Evolutionary conservation across 1,284 basidiomycete species (phyloP).

Genomic region (Cystobasidium pallidum): DNA sequence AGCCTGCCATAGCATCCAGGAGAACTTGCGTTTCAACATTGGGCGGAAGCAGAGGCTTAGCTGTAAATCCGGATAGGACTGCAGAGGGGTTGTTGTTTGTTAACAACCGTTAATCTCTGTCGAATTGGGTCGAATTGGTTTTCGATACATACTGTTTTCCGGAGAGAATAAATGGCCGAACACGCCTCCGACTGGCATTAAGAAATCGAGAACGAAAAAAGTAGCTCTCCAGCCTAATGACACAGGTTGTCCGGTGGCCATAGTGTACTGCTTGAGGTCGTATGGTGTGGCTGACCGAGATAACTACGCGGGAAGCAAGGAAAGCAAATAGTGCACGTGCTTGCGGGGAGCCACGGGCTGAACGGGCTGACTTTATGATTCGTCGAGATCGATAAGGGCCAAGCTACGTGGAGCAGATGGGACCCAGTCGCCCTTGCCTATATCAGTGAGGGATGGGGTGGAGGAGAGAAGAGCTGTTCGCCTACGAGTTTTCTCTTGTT

Average conservation of each 20-base stretch:
- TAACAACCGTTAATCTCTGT: not conserved
- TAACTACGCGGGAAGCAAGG: no score
- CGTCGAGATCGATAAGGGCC: no score
- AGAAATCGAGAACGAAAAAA: slow-evolving; percentile 27
- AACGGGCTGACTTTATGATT: no score
- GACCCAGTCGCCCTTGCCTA: no score
- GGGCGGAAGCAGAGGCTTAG: slow-evolving; percentile 17
- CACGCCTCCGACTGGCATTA: slow-evolving; percentile 21
- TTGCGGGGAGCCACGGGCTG: no score
- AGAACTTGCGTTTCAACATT: slow-evolving; percentile 34
- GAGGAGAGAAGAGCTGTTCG: no score
- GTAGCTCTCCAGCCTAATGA: slow-evolving; percentile 14
- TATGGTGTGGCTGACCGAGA: no score
- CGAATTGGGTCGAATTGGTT: not conserved
- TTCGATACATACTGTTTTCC: slow-evolving; percentile 6
- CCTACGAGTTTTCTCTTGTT: no score
- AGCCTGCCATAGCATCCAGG: slow-evolving; percentile 32
- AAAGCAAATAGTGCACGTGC: no score
- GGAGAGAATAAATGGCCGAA: slow-evolving; percentile 33
- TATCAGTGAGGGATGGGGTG: no score
- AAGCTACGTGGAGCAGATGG: no score
- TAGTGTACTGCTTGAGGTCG: not conserved
- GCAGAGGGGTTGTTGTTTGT: not conserved
- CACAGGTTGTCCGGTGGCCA: not conserved
- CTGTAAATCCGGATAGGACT: slow-evolving; percentile 31